A percentile compares a stretch with the other conserved stretches of the same genome.
Conservation (phyloP, 192 early-diverging fungal genomes). For the Podila minutissima region DNA sequence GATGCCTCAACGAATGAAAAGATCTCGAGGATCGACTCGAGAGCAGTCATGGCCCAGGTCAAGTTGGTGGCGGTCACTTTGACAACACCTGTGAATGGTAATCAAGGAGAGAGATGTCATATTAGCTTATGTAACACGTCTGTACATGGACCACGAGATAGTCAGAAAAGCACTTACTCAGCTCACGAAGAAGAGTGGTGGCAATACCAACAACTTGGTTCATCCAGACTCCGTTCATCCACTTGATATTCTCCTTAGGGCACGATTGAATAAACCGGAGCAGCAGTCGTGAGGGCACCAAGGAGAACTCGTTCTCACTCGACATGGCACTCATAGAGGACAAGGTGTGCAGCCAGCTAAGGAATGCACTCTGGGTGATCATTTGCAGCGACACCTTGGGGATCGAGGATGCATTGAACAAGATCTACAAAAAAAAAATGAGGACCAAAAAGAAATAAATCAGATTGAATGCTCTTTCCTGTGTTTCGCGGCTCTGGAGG, state of each 20-base stretch:
- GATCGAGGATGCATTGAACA: slow-evolving; percentile 62
- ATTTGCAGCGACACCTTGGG: slow-evolving; percentile 65
- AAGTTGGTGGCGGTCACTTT: slow-evolving; percentile 28
- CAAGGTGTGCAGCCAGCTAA: slow-evolving; percentile 63
- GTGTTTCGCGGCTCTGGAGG: neutral
- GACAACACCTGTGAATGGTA: slow-evolving; percentile 10
- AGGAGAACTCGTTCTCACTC: slow-evolving; percentile 36
- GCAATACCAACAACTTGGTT: slow-evolving; percentile 47
- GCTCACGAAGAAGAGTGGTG: slow-evolving; percentile 32
- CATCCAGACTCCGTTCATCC: slow-evolving; percentile 43
- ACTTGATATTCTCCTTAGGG: slow-evolving; percentile 36
- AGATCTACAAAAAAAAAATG: slow-evolving; percentile 50
- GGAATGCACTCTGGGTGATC: slow-evolving; percentile 67
- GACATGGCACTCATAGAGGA: slow-evolving; percentile 11
- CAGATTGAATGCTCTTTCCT: neutral
- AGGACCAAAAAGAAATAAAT: neutral
- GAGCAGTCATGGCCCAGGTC: slow-evolving; percentile 25
- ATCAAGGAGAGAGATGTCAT: neutral
- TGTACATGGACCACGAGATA: neutral
- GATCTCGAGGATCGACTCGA: slow-evolving; percentile 39
- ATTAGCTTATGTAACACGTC: neutral
- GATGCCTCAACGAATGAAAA: slow-evolving; percentile 24
- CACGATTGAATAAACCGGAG: slow-evolving; percentile 45
- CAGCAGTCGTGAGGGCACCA: slow-evolving; percentile 49
- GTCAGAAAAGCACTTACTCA: slow-evolving; percentile 31